Base-by-base conservation (phyloP, 108 stramenopile genomes). In the Halocafeteria seosinensis region DNA sequence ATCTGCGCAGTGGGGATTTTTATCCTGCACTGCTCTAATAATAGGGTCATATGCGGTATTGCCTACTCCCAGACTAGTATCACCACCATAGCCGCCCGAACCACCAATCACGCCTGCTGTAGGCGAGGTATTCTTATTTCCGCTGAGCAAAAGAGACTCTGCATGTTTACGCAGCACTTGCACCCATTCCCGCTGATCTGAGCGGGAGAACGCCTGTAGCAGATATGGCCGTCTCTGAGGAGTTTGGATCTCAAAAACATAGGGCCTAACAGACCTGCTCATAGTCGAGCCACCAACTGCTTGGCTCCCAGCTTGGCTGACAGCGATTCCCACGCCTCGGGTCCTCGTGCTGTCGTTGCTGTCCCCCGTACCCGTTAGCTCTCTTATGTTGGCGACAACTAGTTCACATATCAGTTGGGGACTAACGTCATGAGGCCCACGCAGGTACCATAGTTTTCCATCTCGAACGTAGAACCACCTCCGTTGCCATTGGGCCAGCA, bases 1-100 rank as follows among this genome's bases (percentile, higher is more conserved):
- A 53, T 81, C 81, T 3, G 63, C 78, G 47, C 81, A 81, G 27
- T 50, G 33, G 4, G 71, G 47, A 53, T 81, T 81, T 3, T 36
- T 42, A 35, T 71, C 55, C 51, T 55, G 52, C 1, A 71, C 12
- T 25, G 34, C 27, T 0, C 5, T 12, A 26, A 74, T 31, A 11
- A 26, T 6, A 2, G 55, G 36, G 30, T 67, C 62, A 21, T 62
- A 25, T 6, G 29, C 5, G 38, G 61, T 6, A 29, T 61, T 4
- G 28, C 66, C 66, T 9, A 33, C 25, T 17, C 9, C 58, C 36
- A 4, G 25, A 13, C n/a, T 37, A 13, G 26, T 13, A 42, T 42
- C 34, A 34, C 23, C 64, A 28, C 64, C 64, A 52, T n/a, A 52
- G 52, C 57, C 57, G 27, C 57, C 57, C 50, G 62, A 59, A 3